Base-by-base conservation (phyloP, 2,329 filamentous ascomycete species). In the Pyricularia grisea region DNA sequence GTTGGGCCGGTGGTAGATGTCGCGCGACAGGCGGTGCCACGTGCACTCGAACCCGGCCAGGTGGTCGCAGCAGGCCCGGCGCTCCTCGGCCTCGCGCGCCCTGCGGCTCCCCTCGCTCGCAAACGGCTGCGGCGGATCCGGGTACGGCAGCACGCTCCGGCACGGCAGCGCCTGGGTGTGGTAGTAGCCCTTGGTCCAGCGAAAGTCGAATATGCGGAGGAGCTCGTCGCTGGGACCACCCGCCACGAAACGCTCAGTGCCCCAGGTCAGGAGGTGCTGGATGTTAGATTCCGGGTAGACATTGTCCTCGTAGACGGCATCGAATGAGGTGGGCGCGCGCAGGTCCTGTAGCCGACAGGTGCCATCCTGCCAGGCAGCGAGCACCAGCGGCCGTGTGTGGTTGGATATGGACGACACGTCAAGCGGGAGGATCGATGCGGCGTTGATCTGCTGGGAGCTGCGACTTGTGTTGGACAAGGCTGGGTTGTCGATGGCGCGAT, bases 331-430 rank as follows among this genome's bases (percentile, higher is more conserved):
- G 0, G 83, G 80, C 0, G 83, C 83, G 14, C 85, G 81, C 1
- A 85, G 73, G 71, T 87, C 85, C 69, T 81, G 78, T 1, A 87
- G 80, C 28, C 78, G 68, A 81, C 80, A 0, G 27, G 81, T 84
- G 10, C 84, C 84, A 68, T 87, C 84, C 63, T 83, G 80, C 84
- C 85, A 87, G 3, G 83, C 79, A 68, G 80, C 84, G 14, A 87
- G 78, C 7, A 87, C 73, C 1, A 85, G 74, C 30, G 67, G 67
- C 12, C 67, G n/a, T 12, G n/a, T 27, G 55, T 36, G 12, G 31
- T 33, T 61, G 12, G 28, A 61, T 23, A 61, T 61, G 27, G 66
- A 67, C n/a, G 66, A 67, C 7, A 33, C 55, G 67, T 68, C 58
- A 12, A 68, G 28, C 20, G 67, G 67, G 28, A 60, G 31, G 55